Evolutionary conservation across 2,329 filamentous ascomycete genomes (phyloP).

Genomic region (Tolypocladium nubicola): DNA sequence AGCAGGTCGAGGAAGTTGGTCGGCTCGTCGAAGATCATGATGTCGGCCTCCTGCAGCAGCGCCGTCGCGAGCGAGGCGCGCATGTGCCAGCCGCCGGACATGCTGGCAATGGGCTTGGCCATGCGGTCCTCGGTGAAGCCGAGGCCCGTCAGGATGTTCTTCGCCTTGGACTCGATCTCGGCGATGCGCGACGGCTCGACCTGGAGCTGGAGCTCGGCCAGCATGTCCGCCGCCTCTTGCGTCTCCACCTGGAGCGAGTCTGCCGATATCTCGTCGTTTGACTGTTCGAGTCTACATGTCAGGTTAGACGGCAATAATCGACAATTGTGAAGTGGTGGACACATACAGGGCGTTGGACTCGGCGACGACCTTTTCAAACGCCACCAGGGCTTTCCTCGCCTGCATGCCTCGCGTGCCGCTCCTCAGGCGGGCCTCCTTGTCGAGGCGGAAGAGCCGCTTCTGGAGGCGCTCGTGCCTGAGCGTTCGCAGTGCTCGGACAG

Average conservation of each 20-base stretch:
- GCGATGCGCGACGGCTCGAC: conserved; percentile 55
- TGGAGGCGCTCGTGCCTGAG: conserved; percentile 53
- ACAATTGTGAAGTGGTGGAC: no score
- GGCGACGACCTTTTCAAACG: conserved; percentile 55
- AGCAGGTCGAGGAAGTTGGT: conserved; percentile 80
- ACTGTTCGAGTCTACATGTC: conserved; percentile 32
- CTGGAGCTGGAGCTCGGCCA: conserved; percentile 57
- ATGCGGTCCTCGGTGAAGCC: conserved; percentile 59
- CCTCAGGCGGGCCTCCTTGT: conserved; percentile 62
- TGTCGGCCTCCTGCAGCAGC: conserved; percentile 62
- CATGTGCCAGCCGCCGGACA: conserved; percentile 74
- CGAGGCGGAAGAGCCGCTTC: conserved; percentile 54
- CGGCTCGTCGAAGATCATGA: conserved; percentile 76
- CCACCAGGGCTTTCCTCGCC: conserved; percentile 63
- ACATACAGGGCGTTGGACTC: conserved; percentile 42
- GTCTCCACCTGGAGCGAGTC: conserved; percentile 52
- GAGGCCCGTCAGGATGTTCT: conserved; percentile 55
- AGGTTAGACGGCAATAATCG: not conserved
- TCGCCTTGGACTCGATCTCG: conserved; percentile 55
- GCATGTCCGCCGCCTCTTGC: conserved; percentile 57
- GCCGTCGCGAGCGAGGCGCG: conserved; percentile 53
- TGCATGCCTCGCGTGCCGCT: conserved; percentile 67
- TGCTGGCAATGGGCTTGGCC: conserved; percentile 45
- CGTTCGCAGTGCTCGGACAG: conserved; percentile 49
- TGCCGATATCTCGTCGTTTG: conserved; percentile 44